Conservation (phyloP, 1,284 basidiomycete genomes). For the Ganoderma lucidum region DNA sequence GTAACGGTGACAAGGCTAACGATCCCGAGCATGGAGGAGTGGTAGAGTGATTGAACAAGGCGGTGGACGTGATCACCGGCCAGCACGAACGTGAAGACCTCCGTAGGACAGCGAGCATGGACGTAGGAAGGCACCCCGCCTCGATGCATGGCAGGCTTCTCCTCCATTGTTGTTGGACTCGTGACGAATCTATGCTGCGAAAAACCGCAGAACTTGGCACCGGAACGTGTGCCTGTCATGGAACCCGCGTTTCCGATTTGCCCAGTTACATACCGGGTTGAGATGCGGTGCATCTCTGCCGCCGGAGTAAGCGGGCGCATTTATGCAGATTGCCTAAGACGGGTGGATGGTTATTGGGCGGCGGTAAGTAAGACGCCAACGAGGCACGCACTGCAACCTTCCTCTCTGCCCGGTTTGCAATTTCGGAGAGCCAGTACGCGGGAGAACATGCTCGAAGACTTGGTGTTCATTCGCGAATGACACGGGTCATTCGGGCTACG, state of each 20-base stretch:
- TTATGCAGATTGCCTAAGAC: neutral
- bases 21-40: neutral
- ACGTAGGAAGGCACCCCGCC: neutral
- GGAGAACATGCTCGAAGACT: neutral
- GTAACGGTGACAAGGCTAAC: neutral
- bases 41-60: neutral
- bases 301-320: neutral
- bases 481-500: neutral
- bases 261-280: neutral
- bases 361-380: neutral
- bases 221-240: too few relatives aligned
- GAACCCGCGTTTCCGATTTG: neutral
- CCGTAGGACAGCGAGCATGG: neutral
- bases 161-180: neutral
- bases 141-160: neutral
- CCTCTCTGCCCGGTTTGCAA: neutral
- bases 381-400: neutral
- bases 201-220: neutral
- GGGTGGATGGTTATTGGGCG: neutral
- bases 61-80: neutral
- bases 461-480: neutral
- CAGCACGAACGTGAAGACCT: neutral
- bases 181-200: neutral
- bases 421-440: neutral
- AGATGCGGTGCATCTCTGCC: neutral